These are phyloP conservation scores for Taphrina wiesneri DNA, from an alignment of 1,139 yeast genomes.

Conservation along the genomic window DNA sequence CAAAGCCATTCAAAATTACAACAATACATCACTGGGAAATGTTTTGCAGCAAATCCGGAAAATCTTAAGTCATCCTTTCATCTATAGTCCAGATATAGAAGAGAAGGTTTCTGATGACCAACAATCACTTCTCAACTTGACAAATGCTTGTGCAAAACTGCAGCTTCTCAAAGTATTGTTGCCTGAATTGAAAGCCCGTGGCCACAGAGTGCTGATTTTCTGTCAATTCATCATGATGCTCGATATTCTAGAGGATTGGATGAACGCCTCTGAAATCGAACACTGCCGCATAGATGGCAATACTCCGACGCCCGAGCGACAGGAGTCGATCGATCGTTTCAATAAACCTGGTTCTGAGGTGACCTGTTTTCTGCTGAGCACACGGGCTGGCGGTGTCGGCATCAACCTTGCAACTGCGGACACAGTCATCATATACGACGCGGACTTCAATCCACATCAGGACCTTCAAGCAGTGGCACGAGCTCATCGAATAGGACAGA, in stretches of 20 bases:
- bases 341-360: constrained; percentile 73
- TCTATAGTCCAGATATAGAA: constrained; percentile 39
- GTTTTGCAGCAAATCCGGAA: constrained; percentile 40
- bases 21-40: constrained; percentile 35
- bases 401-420: constrained; percentile 81
- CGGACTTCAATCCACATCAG: constrained; percentile 92
- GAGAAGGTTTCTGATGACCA: constrained; percentile 35
- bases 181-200: constrained; percentile 72
- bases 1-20: constrained; percentile 36
- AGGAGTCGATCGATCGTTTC: constrained; percentile 63
- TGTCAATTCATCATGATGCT: constrained; percentile 88
- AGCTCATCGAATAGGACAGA: constrained; percentile 88
- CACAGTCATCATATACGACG: constrained; percentile 81
- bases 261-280: constrained; percentile 62
- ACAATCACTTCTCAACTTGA: constrained; percentile 34
- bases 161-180: constrained; percentile 71
- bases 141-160: constrained; percentile 59
- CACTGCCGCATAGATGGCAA: constrained; percentile 70
- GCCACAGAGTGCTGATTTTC: constrained; percentile 76
- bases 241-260: constrained; percentile 86
- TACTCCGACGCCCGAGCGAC: constrained; percentile 81
- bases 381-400: constrained; percentile 90
- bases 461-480: constrained; percentile 90
- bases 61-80: constrained; percentile 41
- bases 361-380: constrained; percentile 74